Evolutionary conservation across 306 rosid species (phyloP).

Genomic region (Sicyos baderoa): DNA sequence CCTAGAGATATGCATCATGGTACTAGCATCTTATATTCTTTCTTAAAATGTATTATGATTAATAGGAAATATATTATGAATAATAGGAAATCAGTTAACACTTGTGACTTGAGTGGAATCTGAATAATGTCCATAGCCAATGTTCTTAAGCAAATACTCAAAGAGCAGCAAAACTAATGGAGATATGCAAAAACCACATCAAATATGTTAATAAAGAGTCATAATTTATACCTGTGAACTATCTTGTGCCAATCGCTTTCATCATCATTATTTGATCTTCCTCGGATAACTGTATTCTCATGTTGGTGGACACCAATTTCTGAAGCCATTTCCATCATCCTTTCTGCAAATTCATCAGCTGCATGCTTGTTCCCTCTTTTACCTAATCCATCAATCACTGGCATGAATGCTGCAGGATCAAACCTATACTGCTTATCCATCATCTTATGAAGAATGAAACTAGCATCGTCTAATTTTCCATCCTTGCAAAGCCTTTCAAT

Average conservation of each 20-base stretch:
- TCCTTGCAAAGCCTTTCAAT: constrained; percentile 62
- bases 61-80: neutral
- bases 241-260: constrained; percentile 64
- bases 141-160: constrained; percentile 9
- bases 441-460: constrained; percentile 46
- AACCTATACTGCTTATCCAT: constrained; percentile 52
- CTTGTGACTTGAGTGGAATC: neutral
- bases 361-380: constrained; percentile 60
- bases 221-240: constrained; percentile 53
- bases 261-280: constrained; percentile 30
- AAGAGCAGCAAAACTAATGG: constrained; percentile 16
- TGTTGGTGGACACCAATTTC: constrained; percentile 36
- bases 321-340: constrained; percentile 69
- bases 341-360: constrained; percentile 64
- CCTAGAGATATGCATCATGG: neutral
- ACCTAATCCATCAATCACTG: constrained; percentile 72
- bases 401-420: constrained; percentile 68
- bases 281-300: constrained; percentile 24
- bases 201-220: constrained; percentile 9
- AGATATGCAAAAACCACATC: constrained; percentile 18
- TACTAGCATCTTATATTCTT: neutral
- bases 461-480: constrained; percentile 67
- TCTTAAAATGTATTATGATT: neutral
- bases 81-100: neutral
- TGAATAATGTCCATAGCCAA: constrained; percentile 12